Conservation (phyloP, 805 yeast genomes). For the Kazachstania kunashirensis region DNA sequence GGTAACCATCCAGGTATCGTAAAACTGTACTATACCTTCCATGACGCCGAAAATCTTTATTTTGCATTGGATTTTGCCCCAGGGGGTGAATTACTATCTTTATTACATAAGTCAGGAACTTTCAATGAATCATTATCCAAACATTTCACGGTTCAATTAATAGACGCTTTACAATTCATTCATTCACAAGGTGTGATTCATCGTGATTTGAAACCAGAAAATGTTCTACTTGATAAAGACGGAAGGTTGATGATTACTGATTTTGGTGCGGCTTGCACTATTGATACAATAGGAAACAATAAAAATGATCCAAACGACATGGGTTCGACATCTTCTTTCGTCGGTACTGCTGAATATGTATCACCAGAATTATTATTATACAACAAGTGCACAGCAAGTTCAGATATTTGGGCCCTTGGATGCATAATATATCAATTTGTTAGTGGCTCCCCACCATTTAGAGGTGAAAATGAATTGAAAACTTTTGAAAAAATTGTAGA, state of each 20-base stretch:
- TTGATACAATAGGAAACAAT: constrained; percentile 8
- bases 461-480: constrained; percentile 73
- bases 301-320: constrained; percentile 12
- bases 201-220: constrained; percentile 91
- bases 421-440: constrained; percentile 78
- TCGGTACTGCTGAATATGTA: constrained; percentile 95
- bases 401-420: constrained; percentile 93
- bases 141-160: constrained; percentile 75
- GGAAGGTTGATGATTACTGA: constrained; percentile 89
- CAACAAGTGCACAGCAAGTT: constrained; percentile 72
- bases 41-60: constrained; percentile 77
- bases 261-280: constrained; percentile 86
- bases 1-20: constrained; percentile 95
- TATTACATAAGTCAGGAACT: constrained; percentile 70
- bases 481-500: constrained; percentile 84
- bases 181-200: constrained; percentile 87
- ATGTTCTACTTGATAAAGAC: constrained; percentile 72
- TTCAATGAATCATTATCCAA: constrained; percentile 64
- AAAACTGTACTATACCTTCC: constrained; percentile 85
- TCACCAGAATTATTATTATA: constrained; percentile 78
- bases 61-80: constrained; percentile 92
- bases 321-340: constrained; percentile 56
- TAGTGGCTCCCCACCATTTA: constrained; percentile 81
- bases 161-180: constrained; percentile 86
- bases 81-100: constrained; percentile 82